Percentiles rank a stretch among this genome's conserved stretches.
These are phyloP conservation scores for Paramecium sonneborni DNA, from an alignment of 73 alveolate genomes.

Conservation along the genomic window DNA sequence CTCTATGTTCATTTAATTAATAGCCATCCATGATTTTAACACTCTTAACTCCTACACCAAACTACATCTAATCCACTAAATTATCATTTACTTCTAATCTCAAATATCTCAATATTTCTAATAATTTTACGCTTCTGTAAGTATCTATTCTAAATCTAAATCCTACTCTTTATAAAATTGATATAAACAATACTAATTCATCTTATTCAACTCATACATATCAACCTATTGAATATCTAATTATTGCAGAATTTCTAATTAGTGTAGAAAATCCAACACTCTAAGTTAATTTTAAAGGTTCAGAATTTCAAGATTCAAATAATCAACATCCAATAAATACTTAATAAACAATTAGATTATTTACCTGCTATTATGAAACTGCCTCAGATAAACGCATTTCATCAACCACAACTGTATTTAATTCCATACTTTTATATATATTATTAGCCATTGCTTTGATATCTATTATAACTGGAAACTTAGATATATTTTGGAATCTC, in stretches of 20 bases:
- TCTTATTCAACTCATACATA: background rate
- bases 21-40: background rate
- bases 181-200: background rate
- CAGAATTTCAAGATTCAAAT: background rate
- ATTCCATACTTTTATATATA: background rate
- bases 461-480: background rate
- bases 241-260: background rate
- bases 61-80: background rate
- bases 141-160: background rate
- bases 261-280: background rate
- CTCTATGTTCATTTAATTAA: background rate
- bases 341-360: background rate
- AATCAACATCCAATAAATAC: background rate
- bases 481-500: conserved; percentile 26
- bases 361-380: background rate
- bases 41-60: background rate
- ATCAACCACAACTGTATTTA: background rate
- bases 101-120: background rate
- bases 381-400: background rate
- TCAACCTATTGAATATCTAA: background rate
- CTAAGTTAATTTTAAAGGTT: background rate
- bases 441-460: background rate
- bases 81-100: background rate
- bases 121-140: background rate
- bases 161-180: background rate